phyloP scores from a whole-genome alignment of 2,329 filamentous ascomycete species.

The Microsporum audouinii region DNA sequence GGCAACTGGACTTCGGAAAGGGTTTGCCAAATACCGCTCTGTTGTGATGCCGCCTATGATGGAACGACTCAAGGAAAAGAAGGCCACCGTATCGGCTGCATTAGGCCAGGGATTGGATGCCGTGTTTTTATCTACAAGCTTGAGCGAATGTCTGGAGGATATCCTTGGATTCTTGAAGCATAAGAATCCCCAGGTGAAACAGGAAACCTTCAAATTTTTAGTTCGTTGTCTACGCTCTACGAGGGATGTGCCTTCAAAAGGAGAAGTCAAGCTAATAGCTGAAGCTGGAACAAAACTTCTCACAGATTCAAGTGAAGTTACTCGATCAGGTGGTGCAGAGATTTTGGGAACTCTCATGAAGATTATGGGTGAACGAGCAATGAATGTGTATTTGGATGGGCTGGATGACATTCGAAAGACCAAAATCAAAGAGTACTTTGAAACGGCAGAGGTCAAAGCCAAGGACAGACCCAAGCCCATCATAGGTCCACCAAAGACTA shows the following conservation, averaged over 20 bases:
- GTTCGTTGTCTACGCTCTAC: constrained; percentile 76
- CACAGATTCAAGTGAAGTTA: constrained; percentile 73
- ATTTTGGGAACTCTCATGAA: constrained; percentile 94
- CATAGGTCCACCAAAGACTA: constrained; percentile 47
- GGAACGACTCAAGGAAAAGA: constrained; percentile 96
- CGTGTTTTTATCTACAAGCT: constrained; percentile 52
- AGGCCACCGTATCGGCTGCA: constrained; percentile 75
- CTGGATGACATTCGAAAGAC: constrained; percentile 90
- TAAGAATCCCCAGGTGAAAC: constrained; percentile 97
- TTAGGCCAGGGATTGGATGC: constrained; percentile 73
- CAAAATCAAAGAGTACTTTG: constrained; percentile 89
- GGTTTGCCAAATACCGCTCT: constrained; percentile 69
- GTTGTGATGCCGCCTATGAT: constrained; percentile 79
- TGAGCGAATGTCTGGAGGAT: constrained; percentile 85
- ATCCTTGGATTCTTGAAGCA: constrained; percentile 72
- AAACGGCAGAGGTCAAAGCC: constrained; percentile 70
- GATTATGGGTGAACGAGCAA: constrained; percentile 90
- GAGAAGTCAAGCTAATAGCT: constrained; percentile 74
- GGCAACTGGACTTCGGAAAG: constrained; percentile 68
- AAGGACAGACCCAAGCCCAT: constrained; percentile 83
- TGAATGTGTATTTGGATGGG: constrained; percentile 84
- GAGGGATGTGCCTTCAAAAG: constrained; percentile 67
- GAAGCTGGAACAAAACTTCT: constrained; percentile 81
- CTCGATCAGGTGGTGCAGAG: constrained; percentile 82
- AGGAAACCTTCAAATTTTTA: constrained; percentile 89